Evolutionary conservation across 2,329 filamentous ascomycete species (phyloP).

Genomic region (Ophiocordyceps camponoti-rufipedis): DNA sequence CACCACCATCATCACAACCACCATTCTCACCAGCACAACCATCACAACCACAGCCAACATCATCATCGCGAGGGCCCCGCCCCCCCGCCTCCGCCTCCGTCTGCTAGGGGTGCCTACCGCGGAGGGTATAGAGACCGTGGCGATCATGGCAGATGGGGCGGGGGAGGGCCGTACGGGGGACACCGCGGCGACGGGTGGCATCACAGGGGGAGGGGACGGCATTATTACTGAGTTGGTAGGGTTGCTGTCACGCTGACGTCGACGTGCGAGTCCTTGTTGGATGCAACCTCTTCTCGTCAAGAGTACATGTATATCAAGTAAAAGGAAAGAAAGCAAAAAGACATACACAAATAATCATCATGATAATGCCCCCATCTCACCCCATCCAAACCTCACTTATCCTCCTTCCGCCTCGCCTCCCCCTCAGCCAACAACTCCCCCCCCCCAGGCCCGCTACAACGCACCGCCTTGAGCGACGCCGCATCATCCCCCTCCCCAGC

Average conservation of each 20-base stretch:
- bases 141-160: conserved; percentile 10
- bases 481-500: conserved; percentile 1
- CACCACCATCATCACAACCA: background rate
- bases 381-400: background rate
- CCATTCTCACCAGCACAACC: background rate
- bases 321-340: too few relatives aligned
- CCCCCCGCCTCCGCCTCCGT: too few relatives aligned
- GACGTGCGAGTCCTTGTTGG: too few relatives aligned
- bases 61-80: too few relatives aligned
- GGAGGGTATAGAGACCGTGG: conserved; percentile 5
- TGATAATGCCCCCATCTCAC: background rate
- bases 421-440: conserved; percentile 10
- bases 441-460: conserved; percentile 17
- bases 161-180: conserved; percentile 14
- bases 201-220: conserved; percentile 14
- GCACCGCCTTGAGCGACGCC: conserved; percentile 14
- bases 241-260: too few relatives aligned
- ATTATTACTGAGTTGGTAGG: conserved; percentile 8
- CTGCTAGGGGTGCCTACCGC: conserved; percentile 6
- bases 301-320: too few relatives aligned
- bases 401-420: background rate
- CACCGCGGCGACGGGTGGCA: conserved; percentile 14
- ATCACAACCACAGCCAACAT: too few relatives aligned
- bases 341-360: background rate
- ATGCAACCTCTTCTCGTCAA: too few relatives aligned